Evolutionary conservation across 179 eudicot genomes (phyloP).

Genomic region (Beta macrorhiza): DNA sequence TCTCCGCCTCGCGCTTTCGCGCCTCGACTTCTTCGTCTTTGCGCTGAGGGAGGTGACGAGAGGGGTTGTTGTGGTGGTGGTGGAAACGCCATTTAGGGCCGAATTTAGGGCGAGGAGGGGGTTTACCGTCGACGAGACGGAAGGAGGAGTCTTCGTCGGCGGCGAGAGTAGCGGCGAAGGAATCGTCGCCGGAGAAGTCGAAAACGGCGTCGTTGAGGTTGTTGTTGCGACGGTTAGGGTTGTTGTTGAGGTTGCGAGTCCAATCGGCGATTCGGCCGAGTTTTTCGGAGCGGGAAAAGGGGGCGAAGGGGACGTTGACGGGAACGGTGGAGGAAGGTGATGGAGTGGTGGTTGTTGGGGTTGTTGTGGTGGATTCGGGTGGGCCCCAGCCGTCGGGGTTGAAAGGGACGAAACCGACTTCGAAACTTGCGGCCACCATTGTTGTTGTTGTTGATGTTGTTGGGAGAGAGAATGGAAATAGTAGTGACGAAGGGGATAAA

Average conservation of each 20-base stretch:
- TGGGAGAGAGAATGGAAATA: background rate
- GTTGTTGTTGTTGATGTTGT: background rate
- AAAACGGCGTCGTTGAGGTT: conserved; percentile 56
- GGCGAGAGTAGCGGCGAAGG: conserved; percentile 48
- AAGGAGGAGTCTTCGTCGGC: conserved; percentile 68
- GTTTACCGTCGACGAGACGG: conserved; percentile 84
- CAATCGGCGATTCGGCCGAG: conserved; percentile 95
- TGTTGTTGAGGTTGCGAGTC: conserved; percentile 62
- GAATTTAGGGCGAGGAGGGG: conserved; percentile 64
- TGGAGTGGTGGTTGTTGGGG: background rate
- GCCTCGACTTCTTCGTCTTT: conserved; percentile 89
- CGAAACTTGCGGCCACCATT: conserved; percentile 43
- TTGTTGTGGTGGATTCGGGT: conserved; percentile 43
- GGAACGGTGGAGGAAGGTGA: conserved; percentile 34
- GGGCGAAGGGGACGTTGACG: conserved; percentile 68
- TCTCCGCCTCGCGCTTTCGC: conserved; percentile 72
- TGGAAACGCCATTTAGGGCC: conserved; percentile 84
- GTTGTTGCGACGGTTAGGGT: conserved; percentile 21
- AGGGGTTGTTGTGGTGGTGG: conserved; percentile 43
- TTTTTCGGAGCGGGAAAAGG: conserved; percentile 85
- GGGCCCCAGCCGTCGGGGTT: conserved; percentile 96
- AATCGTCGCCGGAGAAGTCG: conserved; percentile 82
- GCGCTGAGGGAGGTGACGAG: conserved; percentile 56
- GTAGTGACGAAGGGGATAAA: too few species aligned
- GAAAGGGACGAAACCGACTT: conserved; percentile 69